These are phyloP conservation scores for Betula pendula DNA, from an alignment of 306 rosid species.

Conservation along the genomic window DNA sequence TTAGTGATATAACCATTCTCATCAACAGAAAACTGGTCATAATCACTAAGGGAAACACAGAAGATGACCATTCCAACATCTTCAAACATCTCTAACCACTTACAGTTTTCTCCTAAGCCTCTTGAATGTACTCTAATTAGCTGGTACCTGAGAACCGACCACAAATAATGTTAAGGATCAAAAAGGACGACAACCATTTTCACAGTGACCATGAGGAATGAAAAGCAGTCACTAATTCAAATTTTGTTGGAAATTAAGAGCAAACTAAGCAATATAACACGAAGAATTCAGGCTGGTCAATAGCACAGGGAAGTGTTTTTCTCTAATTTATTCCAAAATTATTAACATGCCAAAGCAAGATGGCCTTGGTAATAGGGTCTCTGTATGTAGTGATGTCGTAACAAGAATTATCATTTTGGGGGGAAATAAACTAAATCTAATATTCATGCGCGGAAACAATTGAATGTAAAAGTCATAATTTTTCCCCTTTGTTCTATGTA, in stretches of 20 bases:
- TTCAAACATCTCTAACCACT: conserved; percentile 99
- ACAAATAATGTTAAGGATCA: conserved; percentile 13
- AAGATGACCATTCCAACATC: conserved; percentile 87
- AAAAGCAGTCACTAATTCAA: not conserved
- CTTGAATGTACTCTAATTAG: conserved; percentile 51
- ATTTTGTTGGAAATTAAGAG: not conserved
- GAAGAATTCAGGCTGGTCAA: not conserved
- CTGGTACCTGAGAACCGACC: conserved; percentile 50
- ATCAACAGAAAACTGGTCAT: conserved; percentile 69
- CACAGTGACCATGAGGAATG: not conserved
- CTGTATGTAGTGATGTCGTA: not conserved
- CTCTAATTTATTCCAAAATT: not conserved
- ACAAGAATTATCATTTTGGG: not conserved
- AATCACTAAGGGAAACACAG: conserved; percentile 88
- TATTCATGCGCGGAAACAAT: not conserved
- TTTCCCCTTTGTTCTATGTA: not conserved
- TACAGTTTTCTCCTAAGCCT: conserved; percentile 89
- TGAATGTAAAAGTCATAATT: not conserved
- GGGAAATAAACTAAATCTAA: not conserved
- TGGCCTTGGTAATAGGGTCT: not conserved
- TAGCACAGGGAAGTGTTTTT: not conserved
- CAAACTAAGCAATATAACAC: not conserved
- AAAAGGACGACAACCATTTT: not conserved
- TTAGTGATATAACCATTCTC: conserved; percentile 63
- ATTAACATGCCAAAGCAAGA: not conserved